Percentiles rank a stretch among this genome's conserved stretches.
These are phyloP conservation scores for Citrullus colocynthis DNA, from an alignment of 306 rosid species.

Conservation along the genomic window DNA sequence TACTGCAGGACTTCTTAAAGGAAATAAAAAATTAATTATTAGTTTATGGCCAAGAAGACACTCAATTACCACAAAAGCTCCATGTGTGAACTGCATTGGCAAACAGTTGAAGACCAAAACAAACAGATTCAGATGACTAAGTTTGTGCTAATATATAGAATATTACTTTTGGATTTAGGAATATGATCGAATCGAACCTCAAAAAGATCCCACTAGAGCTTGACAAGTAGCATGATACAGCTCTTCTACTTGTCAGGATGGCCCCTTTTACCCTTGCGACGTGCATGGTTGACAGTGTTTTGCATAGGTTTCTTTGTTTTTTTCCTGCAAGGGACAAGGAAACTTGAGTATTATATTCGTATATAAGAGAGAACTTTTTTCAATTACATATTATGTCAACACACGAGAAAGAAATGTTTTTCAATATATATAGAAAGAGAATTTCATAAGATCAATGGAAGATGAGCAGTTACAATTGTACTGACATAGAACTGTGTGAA, in stretches of 20 bases:
- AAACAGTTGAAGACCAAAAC: background rate
- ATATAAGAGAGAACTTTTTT: background rate
- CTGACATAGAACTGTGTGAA: background rate
- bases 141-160: background rate
- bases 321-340: conserved; percentile 31
- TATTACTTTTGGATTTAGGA: background rate
- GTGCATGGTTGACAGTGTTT: conserved; percentile 32
- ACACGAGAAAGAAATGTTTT: background rate
- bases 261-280: conserved; percentile 73
- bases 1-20: background rate
- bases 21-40: background rate
- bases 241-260: conserved; percentile 58
- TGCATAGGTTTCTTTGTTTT: conserved; percentile 45
- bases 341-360: background rate
- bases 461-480: background rate
- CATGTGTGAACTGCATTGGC: background rate
- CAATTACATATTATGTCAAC: background rate
- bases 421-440: background rate
- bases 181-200: background rate
- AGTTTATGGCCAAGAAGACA: background rate
- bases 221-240: background rate
- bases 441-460: background rate
- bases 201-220: conserved; percentile 4
- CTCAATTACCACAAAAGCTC: background rate
- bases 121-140: conserved; percentile 1